Base-by-base conservation (phyloP, 768 basidiomycete genomes). In the Austroboletus festivus region DNA sequence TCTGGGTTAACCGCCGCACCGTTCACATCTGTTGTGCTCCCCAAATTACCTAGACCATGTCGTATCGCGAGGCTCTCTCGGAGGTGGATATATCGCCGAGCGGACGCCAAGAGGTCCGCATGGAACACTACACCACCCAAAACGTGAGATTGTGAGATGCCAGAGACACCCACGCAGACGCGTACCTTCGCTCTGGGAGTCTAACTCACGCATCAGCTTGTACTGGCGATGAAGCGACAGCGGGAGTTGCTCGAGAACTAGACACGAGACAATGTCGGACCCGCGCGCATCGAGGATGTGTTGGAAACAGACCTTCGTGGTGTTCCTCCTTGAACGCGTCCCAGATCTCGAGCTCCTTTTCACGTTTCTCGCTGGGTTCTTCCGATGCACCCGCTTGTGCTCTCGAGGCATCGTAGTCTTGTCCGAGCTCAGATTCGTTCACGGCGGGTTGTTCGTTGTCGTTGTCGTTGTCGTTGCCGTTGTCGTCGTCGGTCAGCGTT, bases 191-290 rank as follows among this genome's bases (percentile, higher is more conserved):
- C 76, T 73, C 62, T 87, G 82, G 47, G 81, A 73, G 55, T 92
- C 90, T 30, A 90, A 70, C 62, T 93, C 89, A 7, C 74, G 72
- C 65, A 90, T 76, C 24, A 93, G 71, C 24, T 77, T 74, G 58
- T 82, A 83, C 44, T 85, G 83, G 38, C 90, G 74, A 50, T 85
- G 82, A 19, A 92, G 63, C 22, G 85, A 82, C 46, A 89, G 68
- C 1, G 90, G 90, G 8, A 93, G 67, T 61, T 90, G 86, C 50
- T 89, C 86, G 44, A 91, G 74, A 41, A 83, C 89, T 93, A 44
- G 7, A 37, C 21, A 31, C 5, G 21, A 7, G 7, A 37, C 1
- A 12, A 21, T 5, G 19, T 47, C 16, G 7, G 42, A 16, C 38
- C n/a, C 41, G 23, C 42, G 24, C 38, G 38, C 45, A 42, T 35